Percentiles rank a stretch among this genome's conserved stretches.
Evolutionary conservation across 495 filamentous ascomycete genomes (phyloP).

Genomic region (Delitschia confertaspora): DNA sequence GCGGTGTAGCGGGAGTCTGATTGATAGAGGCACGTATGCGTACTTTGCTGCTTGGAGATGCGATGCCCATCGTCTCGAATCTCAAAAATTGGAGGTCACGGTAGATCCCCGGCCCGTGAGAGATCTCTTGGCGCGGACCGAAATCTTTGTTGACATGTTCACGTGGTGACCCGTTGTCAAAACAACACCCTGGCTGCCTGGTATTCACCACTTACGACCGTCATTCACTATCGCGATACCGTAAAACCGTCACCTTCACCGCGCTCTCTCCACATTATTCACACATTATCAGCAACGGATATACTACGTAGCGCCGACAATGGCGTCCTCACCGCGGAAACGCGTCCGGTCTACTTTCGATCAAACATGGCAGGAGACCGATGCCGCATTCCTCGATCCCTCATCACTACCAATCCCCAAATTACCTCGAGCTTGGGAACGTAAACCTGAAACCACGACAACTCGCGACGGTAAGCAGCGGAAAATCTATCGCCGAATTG

Average conservation of each 20-base stretch:
- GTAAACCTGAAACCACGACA: slow-evolving; percentile 26
- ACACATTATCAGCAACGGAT: background rate
- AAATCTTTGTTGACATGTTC: background rate
- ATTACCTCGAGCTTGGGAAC: slow-evolving; percentile 35
- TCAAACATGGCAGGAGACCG: slow-evolving; percentile 26
- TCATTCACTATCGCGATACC: too few species aligned
- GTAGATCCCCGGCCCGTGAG: too few species aligned
- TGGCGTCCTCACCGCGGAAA: slow-evolving; percentile 22
- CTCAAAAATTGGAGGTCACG: background rate
- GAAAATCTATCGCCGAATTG: slow-evolving; percentile 35
- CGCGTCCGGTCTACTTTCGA: slow-evolving; percentile 13
- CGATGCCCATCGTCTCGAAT: background rate
- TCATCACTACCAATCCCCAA: slow-evolving; percentile 25
- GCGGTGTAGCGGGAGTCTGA: background rate
- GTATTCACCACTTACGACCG: background rate
- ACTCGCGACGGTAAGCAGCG: slow-evolving; percentile 21
- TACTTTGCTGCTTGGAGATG: background rate
- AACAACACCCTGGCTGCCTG: slow-evolving; percentile 7
- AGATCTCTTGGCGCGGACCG: too few species aligned
- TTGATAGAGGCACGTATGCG: background rate
- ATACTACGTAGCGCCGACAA: slow-evolving; percentile 1
- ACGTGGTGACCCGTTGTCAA: slow-evolving; percentile 1
- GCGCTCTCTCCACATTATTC: slow-evolving; percentile 2
- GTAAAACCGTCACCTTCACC: too few species aligned
- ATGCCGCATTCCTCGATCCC: slow-evolving; percentile 27